phyloP scores from a whole-genome alignment of 164 flowering plant genomes.

The Protea cynaroides region DNA sequence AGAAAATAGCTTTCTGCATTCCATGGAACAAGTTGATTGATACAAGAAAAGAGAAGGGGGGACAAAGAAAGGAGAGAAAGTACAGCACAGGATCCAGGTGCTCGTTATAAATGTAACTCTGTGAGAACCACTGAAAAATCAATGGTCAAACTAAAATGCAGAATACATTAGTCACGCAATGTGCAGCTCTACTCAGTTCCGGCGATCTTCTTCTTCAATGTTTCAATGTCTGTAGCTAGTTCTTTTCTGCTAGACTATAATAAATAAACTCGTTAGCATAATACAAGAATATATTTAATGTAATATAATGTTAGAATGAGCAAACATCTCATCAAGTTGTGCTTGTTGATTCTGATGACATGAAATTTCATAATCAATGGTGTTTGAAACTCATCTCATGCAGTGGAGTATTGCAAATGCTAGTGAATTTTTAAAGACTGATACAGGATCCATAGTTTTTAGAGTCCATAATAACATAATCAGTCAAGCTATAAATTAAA shows the following conservation, averaged over 20 bases:
- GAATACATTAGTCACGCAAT: background rate
- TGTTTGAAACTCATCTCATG: too few relatives aligned
- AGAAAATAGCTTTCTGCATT: conserved; percentile 11
- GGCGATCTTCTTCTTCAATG: conserved; percentile 89
- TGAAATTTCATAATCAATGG: too few relatives aligned
- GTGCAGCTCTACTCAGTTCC: conserved; percentile 50
- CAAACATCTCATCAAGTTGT: too few relatives aligned
- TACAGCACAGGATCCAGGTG: conserved; percentile 28
- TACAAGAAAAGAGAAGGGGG: conserved; percentile 12
- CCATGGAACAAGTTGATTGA: conserved; percentile 4
- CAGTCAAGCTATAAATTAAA: background rate
- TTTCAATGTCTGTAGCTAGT: conserved; percentile 75
- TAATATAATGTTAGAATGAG: too few relatives aligned
- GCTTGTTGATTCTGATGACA: too few relatives aligned
- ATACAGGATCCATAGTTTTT: background rate
- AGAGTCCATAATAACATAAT: background rate
- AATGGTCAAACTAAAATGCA: conserved; percentile 4
- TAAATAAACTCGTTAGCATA: too few relatives aligned
- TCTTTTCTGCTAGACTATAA: conserved; percentile 88
- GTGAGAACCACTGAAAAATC: conserved; percentile 11
- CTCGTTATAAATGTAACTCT: conserved; percentile 29
- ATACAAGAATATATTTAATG: too few relatives aligned
- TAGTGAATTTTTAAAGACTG: too few relatives aligned
- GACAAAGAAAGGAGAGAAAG: conserved; percentile 15
- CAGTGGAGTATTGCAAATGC: too few relatives aligned